These are phyloP conservation scores for Aspergillus pseudoterreus DNA, from an alignment of 2,329 filamentous ascomycete genomes.

Conservation along the genomic window DNA sequence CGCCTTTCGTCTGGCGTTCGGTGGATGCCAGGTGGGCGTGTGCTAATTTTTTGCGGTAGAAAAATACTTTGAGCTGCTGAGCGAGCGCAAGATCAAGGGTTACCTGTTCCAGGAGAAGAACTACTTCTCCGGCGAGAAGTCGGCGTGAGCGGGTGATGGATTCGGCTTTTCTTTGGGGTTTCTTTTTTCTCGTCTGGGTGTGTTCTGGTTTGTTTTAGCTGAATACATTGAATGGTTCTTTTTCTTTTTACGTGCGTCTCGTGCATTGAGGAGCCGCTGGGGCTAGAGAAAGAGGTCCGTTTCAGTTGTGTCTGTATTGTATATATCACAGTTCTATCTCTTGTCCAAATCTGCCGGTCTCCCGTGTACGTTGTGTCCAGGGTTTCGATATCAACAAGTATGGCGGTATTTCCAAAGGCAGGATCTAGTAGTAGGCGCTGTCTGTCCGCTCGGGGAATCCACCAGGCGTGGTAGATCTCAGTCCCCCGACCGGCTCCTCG, in stretches of 20 bases:
- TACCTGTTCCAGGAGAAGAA: constrained; percentile 64
- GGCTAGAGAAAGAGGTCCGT: not conserved
- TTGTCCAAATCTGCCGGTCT: not conserved
- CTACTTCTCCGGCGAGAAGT: constrained; percentile 42
- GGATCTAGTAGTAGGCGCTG: constrained; percentile 30
- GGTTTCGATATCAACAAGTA: not conserved
- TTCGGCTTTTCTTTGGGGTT: constrained; percentile 7
- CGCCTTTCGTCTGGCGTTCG: too few relatives aligned
- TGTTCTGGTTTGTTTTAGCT: not conserved
- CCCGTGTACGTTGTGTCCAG: not conserved
- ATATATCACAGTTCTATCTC: not conserved
- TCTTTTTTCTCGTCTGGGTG: constrained; percentile 1
- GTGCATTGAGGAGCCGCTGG: not conserved
- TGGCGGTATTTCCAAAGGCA: not conserved
- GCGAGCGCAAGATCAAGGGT: constrained; percentile 60
- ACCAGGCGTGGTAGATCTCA: constrained; percentile 26
- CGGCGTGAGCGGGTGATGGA: constrained; percentile 12
- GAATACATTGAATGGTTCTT: not conserved
- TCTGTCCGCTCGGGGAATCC: constrained; percentile 34
- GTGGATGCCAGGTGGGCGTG: too few relatives aligned
- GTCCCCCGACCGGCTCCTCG: constrained; percentile 23
- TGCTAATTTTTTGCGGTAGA: constrained; percentile 40
- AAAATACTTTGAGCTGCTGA: constrained; percentile 62
- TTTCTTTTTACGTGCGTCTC: not conserved
- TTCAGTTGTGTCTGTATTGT: not conserved